Base-by-base conservation (phyloP, 1,284 basidiomycete species). In the Ceratobasidium sp. region DNA sequence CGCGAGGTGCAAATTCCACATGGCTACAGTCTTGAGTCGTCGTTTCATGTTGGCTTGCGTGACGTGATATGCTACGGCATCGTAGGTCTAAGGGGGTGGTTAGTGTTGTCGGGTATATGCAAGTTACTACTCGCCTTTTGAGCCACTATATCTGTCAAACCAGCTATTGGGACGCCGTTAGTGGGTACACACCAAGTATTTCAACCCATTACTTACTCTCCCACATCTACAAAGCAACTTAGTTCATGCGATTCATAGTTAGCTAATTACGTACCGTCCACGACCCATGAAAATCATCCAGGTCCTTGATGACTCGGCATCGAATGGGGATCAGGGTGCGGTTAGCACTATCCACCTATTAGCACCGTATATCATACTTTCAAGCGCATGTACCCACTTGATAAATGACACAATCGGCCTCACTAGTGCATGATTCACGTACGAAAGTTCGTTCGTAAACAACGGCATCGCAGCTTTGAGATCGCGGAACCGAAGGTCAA, bases 341-440 rank as follows among this genome's bases (percentile, higher is more conserved):
- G 82, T 98, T 97, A 0, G 93, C 92, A 82, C 95, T 96, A 43
- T 17, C 13, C 51, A 61, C 29, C 37, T 61, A 65, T 83, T 57
- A 83, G 79, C 73, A 69, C 70, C 59, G 43, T 49, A 29, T 6
- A 6, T 4, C 49, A n/a, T 34, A n/a, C 19, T 19, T 17, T 32
- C 40, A 32, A 29, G 76, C 34, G 56, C 34, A 17, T 71, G 44
- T 49, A 86, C 92, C 79, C 80, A 96, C 94, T 98, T 98, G 90
- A 99, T 98, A 82, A 99, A 99, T 0, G 96, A 97, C 5, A 99
- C 98, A 79, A 99, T 99, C 3, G 98, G 97, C 77, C 98, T 86
- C 56, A 98, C 94, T 43, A 99, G 86, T n/a, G 97, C 98, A 82
- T 93, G 95, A 81, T 97, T 97, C 78, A 94, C 92, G 82, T 98